Evolutionary conservation across 768 basidiomycete genomes (phyloP).

Genomic region (Xanthoconium stramineum): DNA sequence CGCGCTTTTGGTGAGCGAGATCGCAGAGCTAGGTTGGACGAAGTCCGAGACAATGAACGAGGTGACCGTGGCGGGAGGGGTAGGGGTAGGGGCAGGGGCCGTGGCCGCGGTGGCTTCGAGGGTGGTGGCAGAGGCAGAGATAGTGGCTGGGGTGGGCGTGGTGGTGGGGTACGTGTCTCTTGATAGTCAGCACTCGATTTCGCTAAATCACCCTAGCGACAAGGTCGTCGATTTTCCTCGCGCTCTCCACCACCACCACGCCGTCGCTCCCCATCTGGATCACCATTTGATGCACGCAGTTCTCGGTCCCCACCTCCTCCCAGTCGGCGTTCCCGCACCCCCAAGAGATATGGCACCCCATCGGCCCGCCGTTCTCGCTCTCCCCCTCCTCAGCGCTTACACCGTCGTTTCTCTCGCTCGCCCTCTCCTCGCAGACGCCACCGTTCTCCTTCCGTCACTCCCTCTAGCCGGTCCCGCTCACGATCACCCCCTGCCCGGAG

Average conservation of each 20-base stretch:
- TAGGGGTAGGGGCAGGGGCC: slow-evolving; percentile 56
- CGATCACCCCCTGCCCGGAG: slow-evolving; percentile 40
- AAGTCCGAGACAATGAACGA: slow-evolving; percentile 62
- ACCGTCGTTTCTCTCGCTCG: slow-evolving; percentile 27
- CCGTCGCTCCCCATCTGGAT: slow-evolving; percentile 40
- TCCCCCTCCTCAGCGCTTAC: slow-evolving; percentile 21
- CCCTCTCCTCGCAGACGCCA: slow-evolving; percentile 25
- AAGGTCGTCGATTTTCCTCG: slow-evolving; percentile 43
- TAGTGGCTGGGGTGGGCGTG: slow-evolving; percentile 65
- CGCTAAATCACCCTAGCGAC: slow-evolving; percentile 32
- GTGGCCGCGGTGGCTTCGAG: slow-evolving; percentile 48
- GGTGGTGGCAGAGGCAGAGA: slow-evolving; percentile 52
- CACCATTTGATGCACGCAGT: slow-evolving; percentile 36
- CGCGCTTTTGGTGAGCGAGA: slow-evolving; percentile 70
- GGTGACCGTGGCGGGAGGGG: slow-evolving; percentile 47
- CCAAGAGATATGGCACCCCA: slow-evolving; percentile 31
- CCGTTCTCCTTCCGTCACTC: slow-evolving; percentile 33
- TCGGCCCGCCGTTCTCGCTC: slow-evolving; percentile 37
- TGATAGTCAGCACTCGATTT: background rate
- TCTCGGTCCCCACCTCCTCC: slow-evolving; percentile 37
- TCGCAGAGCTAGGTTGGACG: slow-evolving; percentile 63
- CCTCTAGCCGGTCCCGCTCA: slow-evolving; percentile 40
- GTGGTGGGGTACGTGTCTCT: slow-evolving; percentile 42
- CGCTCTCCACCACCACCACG: slow-evolving; percentile 48
- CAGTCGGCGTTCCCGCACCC: slow-evolving; percentile 38